Evolutionary conservation across 2,329 filamentous ascomycete species (phyloP).

Genomic region (Botrytis byssoidea): DNA sequence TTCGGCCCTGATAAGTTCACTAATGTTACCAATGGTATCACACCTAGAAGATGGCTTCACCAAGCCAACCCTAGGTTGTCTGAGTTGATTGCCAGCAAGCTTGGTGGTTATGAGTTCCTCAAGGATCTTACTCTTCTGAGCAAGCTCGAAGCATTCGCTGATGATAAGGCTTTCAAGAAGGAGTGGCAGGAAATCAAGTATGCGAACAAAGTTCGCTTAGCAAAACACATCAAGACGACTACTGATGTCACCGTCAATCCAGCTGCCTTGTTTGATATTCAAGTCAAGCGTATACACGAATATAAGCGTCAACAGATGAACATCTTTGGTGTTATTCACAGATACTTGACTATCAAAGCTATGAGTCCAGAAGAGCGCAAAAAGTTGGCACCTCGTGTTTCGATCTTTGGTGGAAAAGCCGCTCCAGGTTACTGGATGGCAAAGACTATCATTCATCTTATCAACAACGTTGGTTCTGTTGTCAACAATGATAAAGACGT

Average conservation of each 20-base stretch:
- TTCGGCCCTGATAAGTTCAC: constrained; percentile 97
- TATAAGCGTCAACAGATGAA: constrained; percentile 99
- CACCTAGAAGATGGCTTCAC: constrained; percentile 92
- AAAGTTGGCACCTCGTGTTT: constrained; percentile 83
- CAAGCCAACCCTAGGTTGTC: constrained; percentile 94
- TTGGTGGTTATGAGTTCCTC: constrained; percentile 78
- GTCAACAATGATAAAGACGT: constrained; percentile 92
- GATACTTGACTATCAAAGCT: constrained; percentile 85
- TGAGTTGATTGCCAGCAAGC: constrained; percentile 86
- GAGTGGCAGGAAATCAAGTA: constrained; percentile 97
- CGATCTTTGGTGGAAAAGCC: constrained; percentile 96
- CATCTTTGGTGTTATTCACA: constrained; percentile 96
- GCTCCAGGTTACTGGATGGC: constrained; percentile 99
- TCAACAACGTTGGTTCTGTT: constrained; percentile 86
- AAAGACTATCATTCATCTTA: constrained; percentile 95
- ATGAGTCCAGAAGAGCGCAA: constrained; percentile 81
- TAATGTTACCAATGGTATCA: constrained; percentile 98
- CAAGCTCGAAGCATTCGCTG: constrained; percentile 77
- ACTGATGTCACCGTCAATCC: constrained; percentile 84
- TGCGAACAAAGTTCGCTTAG: constrained; percentile 89
- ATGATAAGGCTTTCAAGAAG: constrained; percentile 87
- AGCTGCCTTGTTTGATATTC: constrained; percentile 86
- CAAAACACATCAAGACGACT: constrained; percentile 83
- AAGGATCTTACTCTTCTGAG: constrained; percentile 86
- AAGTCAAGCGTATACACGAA: constrained; percentile 98